These are phyloP conservation scores for Picochlorum sp. DNA, from an alignment of 139 green algal species.

Conservation along the genomic window DNA sequence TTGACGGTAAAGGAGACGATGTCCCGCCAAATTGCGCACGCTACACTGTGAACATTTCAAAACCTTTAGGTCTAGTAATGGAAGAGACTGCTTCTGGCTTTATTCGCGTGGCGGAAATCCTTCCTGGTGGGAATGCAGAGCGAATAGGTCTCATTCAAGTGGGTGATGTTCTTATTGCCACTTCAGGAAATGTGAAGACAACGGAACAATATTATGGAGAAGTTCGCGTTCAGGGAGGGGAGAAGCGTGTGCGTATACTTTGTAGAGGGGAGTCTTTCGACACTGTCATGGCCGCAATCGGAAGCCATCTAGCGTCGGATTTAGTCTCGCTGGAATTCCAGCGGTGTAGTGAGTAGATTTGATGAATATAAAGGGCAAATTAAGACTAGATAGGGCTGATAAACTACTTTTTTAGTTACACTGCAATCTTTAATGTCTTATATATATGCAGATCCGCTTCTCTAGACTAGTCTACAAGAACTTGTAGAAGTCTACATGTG, in stretches of 20 bases:
- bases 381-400: background rate
- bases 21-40: slow-evolving; percentile 17
- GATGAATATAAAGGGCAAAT: background rate
- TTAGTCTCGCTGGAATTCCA: slow-evolving; percentile 25
- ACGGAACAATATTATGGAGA: slow-evolving; percentile 19
- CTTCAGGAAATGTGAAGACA: slow-evolving; percentile 13
- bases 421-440: too few species aligned
- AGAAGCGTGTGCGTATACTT: slow-evolving; percentile 16
- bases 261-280: slow-evolving; percentile 20
- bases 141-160: slow-evolving; percentile 8
- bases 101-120: slow-evolving; percentile 23
- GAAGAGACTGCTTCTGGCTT: slow-evolving; percentile 14
- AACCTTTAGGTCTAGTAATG: slow-evolving; percentile 29
- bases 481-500: too few species aligned
- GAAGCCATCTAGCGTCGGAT: background rate
- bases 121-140: slow-evolving; percentile 11
- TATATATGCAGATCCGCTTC: too few species aligned
- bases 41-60: slow-evolving; percentile 22
- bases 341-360: slow-evolving; percentile 3
- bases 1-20: background rate
- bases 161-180: slow-evolving; percentile 24
- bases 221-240: slow-evolving; percentile 12
- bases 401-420: too few species aligned
- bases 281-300: slow-evolving; percentile 27
- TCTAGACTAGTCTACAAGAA: too few species aligned